Percentiles rank a stretch among this genome's conserved stretches.
Evolutionary conservation across 495 filamentous ascomycete genomes (phyloP).

Genomic region (Barbatosphaeria neglecta): DNA sequence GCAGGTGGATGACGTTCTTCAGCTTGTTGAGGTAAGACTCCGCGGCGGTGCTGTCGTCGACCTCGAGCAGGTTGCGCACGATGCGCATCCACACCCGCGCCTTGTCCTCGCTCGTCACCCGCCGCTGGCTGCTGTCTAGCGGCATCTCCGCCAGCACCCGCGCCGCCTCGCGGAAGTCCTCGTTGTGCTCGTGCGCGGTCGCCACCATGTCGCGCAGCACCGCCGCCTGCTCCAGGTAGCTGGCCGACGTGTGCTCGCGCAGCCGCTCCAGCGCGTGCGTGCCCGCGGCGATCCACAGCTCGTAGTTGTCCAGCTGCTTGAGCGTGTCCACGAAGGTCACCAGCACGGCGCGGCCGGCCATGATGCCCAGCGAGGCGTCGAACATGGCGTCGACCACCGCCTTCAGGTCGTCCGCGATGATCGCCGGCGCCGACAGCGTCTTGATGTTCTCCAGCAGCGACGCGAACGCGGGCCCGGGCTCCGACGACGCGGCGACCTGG

Average conservation of each 20-base stretch:
- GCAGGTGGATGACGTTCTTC: conserved; percentile 77
- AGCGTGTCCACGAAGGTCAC: conserved; percentile 51
- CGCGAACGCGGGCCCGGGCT: conserved; percentile 48
- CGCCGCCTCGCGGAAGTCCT: conserved; percentile 71
- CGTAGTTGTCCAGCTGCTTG: conserved; percentile 38
- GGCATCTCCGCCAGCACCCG: conserved; percentile 71
- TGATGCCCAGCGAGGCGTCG: conserved; percentile 57
- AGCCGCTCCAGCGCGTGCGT: conserved; percentile 55
- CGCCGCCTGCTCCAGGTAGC: conserved; percentile 72
- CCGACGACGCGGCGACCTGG: conserved; percentile 43
- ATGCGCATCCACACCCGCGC: conserved; percentile 84
- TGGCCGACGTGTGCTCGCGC: conserved; percentile 35
- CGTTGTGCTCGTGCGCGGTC: conserved; percentile 66
- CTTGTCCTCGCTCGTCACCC: conserved; percentile 66
- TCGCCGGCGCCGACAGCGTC: conserved; percentile 37
- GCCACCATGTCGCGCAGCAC: conserved; percentile 72
- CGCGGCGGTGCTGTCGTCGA: conserved; percentile 78
- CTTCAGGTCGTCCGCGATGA: conserved; percentile 52
- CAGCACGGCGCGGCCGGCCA: conserved; percentile 61
- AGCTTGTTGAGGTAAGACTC: conserved; percentile 83
- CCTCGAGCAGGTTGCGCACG: conserved; percentile 86
- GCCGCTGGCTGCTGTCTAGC: conserved; percentile 75
- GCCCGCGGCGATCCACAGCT: conserved; percentile 59
- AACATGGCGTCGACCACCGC: conserved; percentile 60
- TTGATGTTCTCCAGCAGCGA: conserved; percentile 54